These are phyloP conservation scores for Crepidotus variabilis DNA, from an alignment of 768 basidiomycete genomes.

Conservation along the genomic window DNA sequence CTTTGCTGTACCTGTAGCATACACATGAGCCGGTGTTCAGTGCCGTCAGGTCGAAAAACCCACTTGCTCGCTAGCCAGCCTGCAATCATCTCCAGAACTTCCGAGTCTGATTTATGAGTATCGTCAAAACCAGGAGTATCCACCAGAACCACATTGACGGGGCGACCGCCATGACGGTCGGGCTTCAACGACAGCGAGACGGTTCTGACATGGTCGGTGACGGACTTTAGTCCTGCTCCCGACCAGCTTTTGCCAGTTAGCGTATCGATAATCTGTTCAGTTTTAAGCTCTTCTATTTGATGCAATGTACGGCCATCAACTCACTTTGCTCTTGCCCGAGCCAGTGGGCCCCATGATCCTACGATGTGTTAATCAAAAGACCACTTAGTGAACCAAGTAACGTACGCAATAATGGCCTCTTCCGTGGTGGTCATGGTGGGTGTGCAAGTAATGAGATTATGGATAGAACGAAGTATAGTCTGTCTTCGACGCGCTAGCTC, in stretches of 20 bases:
- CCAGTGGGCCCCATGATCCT: constrained; percentile 11
- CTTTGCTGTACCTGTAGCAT: constrained; percentile 3
- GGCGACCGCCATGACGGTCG: not conserved
- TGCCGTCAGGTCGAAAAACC: too few relatives aligned
- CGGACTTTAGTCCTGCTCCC: not conserved
- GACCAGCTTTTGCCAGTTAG: not conserved
- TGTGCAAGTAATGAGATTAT: too few relatives aligned
- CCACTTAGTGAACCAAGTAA: not conserved
- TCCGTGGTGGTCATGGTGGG: not conserved
- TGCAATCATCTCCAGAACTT: constrained; percentile 9
- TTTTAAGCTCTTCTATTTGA: not conserved
- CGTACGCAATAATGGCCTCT: constrained; percentile 6
- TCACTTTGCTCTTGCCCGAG: constrained; percentile 6
- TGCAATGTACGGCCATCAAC: not conserved
- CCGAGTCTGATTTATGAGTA: constrained; percentile 4
- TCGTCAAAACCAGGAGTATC: constrained; percentile 17
- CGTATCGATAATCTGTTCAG: constrained; percentile 3
- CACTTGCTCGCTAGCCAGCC: constrained; percentile 10
- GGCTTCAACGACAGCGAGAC: not conserved
- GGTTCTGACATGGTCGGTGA: not conserved
- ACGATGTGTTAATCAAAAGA: not conserved
- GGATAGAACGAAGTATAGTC: too few relatives aligned
- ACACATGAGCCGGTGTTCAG: too few relatives aligned
- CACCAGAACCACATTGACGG: constrained; percentile 5
- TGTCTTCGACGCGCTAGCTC: too few relatives aligned